A percentile compares a stretch with the other conserved stretches of the same genome.
Conservation (phyloP, 1,139 yeast genomes). For the Protomyces pachydermus region DNA sequence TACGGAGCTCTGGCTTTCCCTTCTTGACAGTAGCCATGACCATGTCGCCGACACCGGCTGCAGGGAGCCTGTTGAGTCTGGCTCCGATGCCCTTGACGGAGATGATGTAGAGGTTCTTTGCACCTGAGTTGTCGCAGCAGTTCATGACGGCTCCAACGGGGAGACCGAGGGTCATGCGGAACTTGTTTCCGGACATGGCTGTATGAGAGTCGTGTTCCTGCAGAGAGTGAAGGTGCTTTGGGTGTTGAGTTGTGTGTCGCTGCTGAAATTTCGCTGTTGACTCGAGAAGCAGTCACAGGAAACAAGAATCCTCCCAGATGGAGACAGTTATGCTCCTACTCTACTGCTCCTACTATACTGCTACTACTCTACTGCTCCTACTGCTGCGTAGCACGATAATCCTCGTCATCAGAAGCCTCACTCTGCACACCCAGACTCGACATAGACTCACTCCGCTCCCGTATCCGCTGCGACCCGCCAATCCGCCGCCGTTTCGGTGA, state of each 20-base stretch:
- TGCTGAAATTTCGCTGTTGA: background rate
- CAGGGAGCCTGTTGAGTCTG: slow-evolving; percentile 99
- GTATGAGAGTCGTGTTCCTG: background rate
- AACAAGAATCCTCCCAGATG: background rate
- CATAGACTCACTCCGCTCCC: background rate
- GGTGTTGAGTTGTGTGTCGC: background rate
- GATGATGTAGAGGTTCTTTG: slow-evolving; percentile 90
- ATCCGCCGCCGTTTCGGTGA: background rate
- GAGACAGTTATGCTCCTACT: background rate
- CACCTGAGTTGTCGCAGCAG: slow-evolving; percentile 99
- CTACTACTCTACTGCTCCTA: too few relatives aligned
- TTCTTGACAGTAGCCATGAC: slow-evolving; percentile 90
- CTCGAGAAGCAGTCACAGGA: background rate
- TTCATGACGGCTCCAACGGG: slow-evolving; percentile 99
- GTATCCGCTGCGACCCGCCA: background rate
- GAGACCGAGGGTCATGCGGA: slow-evolving; percentile 99
- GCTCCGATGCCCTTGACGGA: slow-evolving; percentile 99
- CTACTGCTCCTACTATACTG: too few relatives aligned
- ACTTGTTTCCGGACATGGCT: slow-evolving; percentile 71
- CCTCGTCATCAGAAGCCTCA: background rate
- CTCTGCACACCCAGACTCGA: background rate
- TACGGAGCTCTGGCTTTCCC: slow-evolving; percentile 99
- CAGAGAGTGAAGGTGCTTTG: background rate
- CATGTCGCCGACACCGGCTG: slow-evolving; percentile 93
- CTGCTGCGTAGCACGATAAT: background rate